Evolutionary conservation across 1,284 basidiomycete genomes (phyloP).

Genomic region (Cryptococcus wingfieldii): DNA sequence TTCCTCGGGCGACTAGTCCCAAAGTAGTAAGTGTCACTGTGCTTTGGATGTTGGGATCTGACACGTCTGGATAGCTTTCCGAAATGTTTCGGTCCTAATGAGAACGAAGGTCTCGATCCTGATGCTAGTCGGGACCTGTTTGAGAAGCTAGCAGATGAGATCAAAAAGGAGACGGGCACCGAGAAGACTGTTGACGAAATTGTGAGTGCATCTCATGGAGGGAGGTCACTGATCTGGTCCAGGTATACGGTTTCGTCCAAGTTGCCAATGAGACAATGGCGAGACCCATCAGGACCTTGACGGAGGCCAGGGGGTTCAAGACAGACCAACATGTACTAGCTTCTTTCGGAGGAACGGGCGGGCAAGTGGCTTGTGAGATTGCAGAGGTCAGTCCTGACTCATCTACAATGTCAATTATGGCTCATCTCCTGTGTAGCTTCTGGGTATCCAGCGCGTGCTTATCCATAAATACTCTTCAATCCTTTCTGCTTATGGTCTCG

Average conservation of each 20-base stretch:
- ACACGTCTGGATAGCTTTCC: conserved; percentile 55
- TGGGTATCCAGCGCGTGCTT: conserved; percentile 77
- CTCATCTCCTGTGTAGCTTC: conserved; percentile 16
- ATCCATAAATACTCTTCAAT: conserved; percentile 83
- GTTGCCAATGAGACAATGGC: conserved; percentile 95
- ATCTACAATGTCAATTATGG: not conserved
- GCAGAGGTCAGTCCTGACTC: conserved; percentile 46
- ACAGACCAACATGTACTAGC: conserved; percentile 78
- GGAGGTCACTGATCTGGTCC: not conserved
- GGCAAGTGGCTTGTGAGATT: conserved; percentile 87
- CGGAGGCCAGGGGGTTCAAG: conserved; percentile 82
- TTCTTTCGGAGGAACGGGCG: conserved; percentile 86
- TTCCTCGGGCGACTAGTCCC: conserved; percentile 77
- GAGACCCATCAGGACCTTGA: conserved; percentile 83
- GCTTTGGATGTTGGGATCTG: not conserved
- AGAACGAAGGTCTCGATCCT: conserved; percentile 73
- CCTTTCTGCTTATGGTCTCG: conserved; percentile 83
- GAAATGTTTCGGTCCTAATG: conserved; percentile 80
- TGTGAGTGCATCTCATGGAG: conserved; percentile 52
- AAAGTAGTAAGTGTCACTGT: conserved; percentile 51
- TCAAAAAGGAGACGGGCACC: conserved; percentile 62
- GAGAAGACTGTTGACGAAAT: conserved; percentile 74
- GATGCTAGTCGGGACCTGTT: conserved; percentile 64
- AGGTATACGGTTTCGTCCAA: conserved; percentile 63
- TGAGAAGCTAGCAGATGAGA: conserved; percentile 60